Base-by-base conservation (phyloP, 495 filamentous ascomycete genomes). In the Penicillium argentinense region DNA sequence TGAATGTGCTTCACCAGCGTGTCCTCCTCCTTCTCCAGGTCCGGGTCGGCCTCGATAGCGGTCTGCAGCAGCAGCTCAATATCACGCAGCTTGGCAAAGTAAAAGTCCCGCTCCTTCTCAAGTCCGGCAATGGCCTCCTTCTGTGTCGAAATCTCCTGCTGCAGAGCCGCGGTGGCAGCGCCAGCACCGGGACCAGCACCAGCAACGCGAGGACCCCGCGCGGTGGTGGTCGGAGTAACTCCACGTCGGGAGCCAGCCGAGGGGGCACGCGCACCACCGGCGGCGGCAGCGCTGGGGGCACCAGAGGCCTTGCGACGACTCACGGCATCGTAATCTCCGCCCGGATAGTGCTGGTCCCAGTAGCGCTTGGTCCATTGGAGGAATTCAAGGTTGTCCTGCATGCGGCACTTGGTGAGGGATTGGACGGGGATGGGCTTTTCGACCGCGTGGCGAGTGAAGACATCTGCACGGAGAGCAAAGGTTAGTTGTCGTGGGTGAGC, bases 351-450 rank as follows among this genome's bases (percentile, higher is more conserved):
- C 62, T 96, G 91, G 63, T 98, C 95, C 93, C 93, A 98, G 73
- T 89, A 96, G 53, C 77, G 74, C 80, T 97, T 97, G 42, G 80
- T 84, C 88, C 89, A 98, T 74, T 98, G 93, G 25, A 98, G 81
- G 69, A 97, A 98, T 62, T 97, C 95, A 50, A 98, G 89, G 74
- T 98, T 98, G 66, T 98, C 93, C 73, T 98, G 93, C 89, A 98
- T 97, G 74, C 95, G 95, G 78, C 93, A 98, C 71, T 97, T 97
- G 53, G 90, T 79, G 45, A 98, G 84, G 54, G 80, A 73, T 67
- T 96, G 84, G 57, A 97, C 86, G 54, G 90, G 91, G 50, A 97
- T 82, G 18, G 84, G 83, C 56, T 88, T 89, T 43, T 97, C 89
- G 66, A 98, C 81, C 26, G 77, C 66, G 72, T 97, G 92, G 55